These are phyloP conservation scores for Eucalyptus pumila DNA, from an alignment of 345 rosid species.

Conservation along the genomic window DNA sequence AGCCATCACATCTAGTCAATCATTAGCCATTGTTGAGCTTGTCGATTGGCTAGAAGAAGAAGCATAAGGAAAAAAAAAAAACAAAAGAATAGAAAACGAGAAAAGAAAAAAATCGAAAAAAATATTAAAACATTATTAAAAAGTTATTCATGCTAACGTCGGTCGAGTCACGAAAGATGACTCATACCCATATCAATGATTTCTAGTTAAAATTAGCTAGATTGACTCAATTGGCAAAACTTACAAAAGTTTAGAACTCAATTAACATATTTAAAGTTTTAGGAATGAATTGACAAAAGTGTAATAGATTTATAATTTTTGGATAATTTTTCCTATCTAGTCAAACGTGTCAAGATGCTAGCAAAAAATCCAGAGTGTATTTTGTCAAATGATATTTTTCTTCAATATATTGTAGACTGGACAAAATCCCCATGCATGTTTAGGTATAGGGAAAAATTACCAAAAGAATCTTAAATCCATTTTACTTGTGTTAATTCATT, in stretches of 20 bases:
- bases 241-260: too few species aligned
- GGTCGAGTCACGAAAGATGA: background rate
- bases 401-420: background rate
- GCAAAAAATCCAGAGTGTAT: background rate
- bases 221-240: background rate
- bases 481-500: too few species aligned
- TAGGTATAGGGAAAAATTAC: background rate
- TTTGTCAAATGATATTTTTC: background rate
- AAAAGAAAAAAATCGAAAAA: too few species aligned
- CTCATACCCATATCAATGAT: background rate
- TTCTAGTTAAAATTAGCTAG: too few species aligned
- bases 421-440: background rate
- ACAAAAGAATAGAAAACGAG: fast-evolving
- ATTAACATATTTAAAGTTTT: too few species aligned
- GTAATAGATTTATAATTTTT: too few species aligned
- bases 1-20: background rate
- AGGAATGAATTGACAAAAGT: background rate
- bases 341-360: background rate
- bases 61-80: too few species aligned
- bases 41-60: background rate
- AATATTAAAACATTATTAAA: too few species aligned
- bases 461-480: background rate
- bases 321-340: background rate
- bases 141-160: too few species aligned
- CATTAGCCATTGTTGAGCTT: background rate